A percentile compares a stretch with the other conserved stretches of the same genome.
Evolutionary conservation across 2,329 filamentous ascomycete genomes (phyloP).

Genomic region (Colletotrichum coccodes): DNA sequence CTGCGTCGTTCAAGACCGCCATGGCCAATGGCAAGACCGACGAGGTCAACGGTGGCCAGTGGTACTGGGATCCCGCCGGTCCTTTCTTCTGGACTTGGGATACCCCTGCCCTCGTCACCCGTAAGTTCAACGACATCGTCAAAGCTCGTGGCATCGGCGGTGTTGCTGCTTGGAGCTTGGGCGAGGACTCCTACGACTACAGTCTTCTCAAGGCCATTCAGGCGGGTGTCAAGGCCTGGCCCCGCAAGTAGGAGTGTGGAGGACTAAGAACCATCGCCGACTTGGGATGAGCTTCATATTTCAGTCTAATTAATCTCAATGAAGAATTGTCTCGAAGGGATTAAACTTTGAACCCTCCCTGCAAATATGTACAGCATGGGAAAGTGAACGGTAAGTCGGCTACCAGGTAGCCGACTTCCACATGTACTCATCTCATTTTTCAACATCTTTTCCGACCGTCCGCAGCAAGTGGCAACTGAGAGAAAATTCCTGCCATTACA

Average conservation of each 20-base stretch:
- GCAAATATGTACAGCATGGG: too few relatives aligned
- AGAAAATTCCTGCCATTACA: too few relatives aligned
- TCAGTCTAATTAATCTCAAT: too few relatives aligned
- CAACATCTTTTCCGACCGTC: too few relatives aligned
- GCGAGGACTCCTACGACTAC: slow-evolving; percentile 57
- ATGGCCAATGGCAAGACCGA: slow-evolving; percentile 52
- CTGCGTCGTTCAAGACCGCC: slow-evolving; percentile 52
- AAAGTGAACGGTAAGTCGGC: too few relatives aligned
- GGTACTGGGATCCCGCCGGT: slow-evolving; percentile 60
- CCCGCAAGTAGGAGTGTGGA: neutral
- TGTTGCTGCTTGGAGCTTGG: slow-evolving; percentile 64
- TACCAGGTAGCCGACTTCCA: too few relatives aligned
- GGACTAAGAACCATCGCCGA: neutral
- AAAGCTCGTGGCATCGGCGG: slow-evolving; percentile 55
- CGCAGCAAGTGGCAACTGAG: too few relatives aligned
- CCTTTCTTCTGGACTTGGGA: slow-evolving; percentile 67
- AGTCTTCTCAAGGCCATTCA: slow-evolving; percentile 55
- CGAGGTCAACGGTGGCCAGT: slow-evolving; percentile 61
- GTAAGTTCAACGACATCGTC: slow-evolving; percentile 59
- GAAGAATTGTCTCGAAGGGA: too few relatives aligned
- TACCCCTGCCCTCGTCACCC: slow-evolving; percentile 55
- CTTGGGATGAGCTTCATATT: neutral
- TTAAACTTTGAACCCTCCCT: too few relatives aligned
- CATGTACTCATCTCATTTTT: too few relatives aligned
- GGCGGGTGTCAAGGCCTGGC: slow-evolving; percentile 35